phyloP scores from a whole-genome alignment of 257 asterid genomes.

The Ophiorrhiza pumila region DNA sequence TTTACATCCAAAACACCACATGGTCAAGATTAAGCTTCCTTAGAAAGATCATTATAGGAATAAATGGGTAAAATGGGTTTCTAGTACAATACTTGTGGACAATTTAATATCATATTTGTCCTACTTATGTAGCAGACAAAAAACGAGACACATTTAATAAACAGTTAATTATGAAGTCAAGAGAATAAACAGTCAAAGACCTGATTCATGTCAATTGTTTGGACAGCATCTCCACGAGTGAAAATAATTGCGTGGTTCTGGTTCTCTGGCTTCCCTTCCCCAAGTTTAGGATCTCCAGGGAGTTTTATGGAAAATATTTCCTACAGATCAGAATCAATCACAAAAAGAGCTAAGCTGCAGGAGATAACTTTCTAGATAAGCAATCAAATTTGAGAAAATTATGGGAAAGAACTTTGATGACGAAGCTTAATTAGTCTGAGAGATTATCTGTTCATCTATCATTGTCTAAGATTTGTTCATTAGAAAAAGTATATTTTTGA shows the following conservation, averaged over 20 bases:
- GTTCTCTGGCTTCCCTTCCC: conserved; percentile 99
- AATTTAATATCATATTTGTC: background rate
- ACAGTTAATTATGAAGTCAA: conserved; percentile 4
- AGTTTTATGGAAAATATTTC: conserved; percentile 92
- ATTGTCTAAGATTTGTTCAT: background rate
- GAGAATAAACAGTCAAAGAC: conserved; percentile 30
- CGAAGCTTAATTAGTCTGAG: too few species aligned
- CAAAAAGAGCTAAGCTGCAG: background rate
- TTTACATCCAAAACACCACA: background rate
- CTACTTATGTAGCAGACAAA: background rate
- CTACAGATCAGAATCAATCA: conserved; percentile 27
- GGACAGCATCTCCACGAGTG: conserved; percentile 97
- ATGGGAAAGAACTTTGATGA: background rate
- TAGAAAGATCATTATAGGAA: conserved; percentile 2
- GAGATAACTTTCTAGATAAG: background rate
- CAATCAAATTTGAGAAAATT: background rate
- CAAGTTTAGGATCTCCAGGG: conserved; percentile 99
- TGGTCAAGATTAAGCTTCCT: background rate
- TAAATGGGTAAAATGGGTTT: background rate
- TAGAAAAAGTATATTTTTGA: background rate
- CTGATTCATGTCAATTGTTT: conserved; percentile 99
- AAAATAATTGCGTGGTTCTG: conserved; percentile 95
- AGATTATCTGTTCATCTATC: too few species aligned
- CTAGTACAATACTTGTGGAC: background rate
- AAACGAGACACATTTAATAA: conserved; percentile 6